Evolutionary conservation across 1,139 yeast genomes (phyloP), one percentile per base, ranked within the genome.

Genomic region (Sugiyamaella sp.): DNA sequence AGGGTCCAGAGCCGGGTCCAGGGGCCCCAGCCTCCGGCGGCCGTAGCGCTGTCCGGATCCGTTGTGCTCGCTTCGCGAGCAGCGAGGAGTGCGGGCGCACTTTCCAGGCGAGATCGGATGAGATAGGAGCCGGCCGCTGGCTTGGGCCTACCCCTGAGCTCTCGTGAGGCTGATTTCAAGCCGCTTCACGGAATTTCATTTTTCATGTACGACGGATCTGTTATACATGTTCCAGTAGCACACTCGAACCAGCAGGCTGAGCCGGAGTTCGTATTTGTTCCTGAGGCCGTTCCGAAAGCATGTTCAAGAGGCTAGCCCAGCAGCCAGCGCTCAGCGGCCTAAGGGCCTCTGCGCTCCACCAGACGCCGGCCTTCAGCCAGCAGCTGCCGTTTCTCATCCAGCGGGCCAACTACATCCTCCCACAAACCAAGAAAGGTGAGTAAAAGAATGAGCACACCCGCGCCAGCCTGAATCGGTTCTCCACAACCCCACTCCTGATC

Each of bases 341-440:
- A 33, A 37, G 39, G 4, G 25, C 39, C 8, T 37, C 44, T 6
- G 17, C 33, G 20, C n/a, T 21, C 17, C 50, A 25, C 9, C 43
- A 37, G 25, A 39, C 45, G 1, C 16, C 25, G n/a, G 17, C 14
- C 9, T 4, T 29, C n/a, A 19, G 19, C 29, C 20, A 19, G 14
- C 45, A 25, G 29, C 50, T 46, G 4, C 44, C 50, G n/a, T 46
- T 46, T 12, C 33, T 46, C 24, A 21, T 39, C 27, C 50, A 46
- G 21, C 29, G 45, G n/a, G 50, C 50, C n/a, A 39, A 39, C 25
- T 46, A 38, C 21, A 46, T 46, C 20, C 50, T 46, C 17, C 50
- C 50, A 17, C 43, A 46, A 19, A 2, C 43, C 27, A 46, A 25
- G 22, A 17, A 29, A 46, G 50, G 50, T 46, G 35, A 38, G 50